phyloP scores from a whole-genome alignment of 441 rosid genomes.

The Erodium texanum region DNA sequence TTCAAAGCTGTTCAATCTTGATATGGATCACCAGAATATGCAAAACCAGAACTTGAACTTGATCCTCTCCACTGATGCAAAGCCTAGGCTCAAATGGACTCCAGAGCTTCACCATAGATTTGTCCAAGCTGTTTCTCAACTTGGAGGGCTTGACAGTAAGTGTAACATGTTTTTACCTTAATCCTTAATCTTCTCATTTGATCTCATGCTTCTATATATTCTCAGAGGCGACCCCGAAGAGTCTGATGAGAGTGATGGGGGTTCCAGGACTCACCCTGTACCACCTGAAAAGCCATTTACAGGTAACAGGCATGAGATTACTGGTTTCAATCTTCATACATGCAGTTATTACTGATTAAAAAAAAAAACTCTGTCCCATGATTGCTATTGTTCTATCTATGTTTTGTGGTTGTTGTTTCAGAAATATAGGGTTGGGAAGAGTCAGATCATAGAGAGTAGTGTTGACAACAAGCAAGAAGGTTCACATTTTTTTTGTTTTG shows the following conservation, averaged over 20 bases:
- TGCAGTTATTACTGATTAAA: no score
- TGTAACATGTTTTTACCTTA: background rate
- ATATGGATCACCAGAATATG: slow-evolving; percentile 32
- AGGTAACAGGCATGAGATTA: no score
- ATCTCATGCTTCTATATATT: slow-evolving; percentile 11
- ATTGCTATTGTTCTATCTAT: background rate
- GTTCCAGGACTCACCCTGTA: slow-evolving; percentile 86
- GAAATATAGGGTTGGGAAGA: slow-evolving; percentile 89
- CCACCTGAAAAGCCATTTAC: slow-evolving; percentile 96
- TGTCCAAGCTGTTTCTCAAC: slow-evolving; percentile 63
- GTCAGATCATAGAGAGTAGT: slow-evolving; percentile 40
- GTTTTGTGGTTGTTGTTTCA: slow-evolving; percentile 26
- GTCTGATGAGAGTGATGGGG: slow-evolving; percentile 75
- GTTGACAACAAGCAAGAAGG: slow-evolving; percentile 42
- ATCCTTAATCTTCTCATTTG: background rate
- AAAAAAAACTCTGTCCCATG: no score
- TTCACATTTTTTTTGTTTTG: slow-evolving; percentile 20
- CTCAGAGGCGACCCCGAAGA: slow-evolving; percentile 90
- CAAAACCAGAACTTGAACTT: slow-evolving; percentile 48
- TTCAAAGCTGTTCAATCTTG: no score
- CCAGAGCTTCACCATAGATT: slow-evolving; percentile 79
- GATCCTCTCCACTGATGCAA: slow-evolving; percentile 77
- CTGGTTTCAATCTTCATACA: no score
- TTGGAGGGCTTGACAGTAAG: slow-evolving; percentile 84
- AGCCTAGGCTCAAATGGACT: slow-evolving; percentile 96